Evolutionary conservation across 441 rosid genomes (phyloP).

Genomic region (Brassica hybrid): DNA sequence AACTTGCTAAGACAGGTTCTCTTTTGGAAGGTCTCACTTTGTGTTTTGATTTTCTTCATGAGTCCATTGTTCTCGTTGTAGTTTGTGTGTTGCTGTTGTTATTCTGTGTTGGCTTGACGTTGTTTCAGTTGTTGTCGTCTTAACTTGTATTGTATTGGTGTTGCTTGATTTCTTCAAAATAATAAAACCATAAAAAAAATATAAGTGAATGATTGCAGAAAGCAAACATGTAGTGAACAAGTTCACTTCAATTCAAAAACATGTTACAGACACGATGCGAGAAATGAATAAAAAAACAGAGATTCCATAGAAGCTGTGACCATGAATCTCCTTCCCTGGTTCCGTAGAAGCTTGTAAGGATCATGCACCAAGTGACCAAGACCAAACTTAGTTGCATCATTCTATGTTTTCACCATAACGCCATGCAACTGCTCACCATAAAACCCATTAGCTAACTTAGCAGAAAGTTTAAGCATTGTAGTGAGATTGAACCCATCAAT

Average conservation of each 20-base stretch:
- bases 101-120: constrained; percentile 5
- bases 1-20: constrained; percentile 32
- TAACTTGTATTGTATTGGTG: constrained; percentile 12
- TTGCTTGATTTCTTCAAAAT: constrained; percentile 31
- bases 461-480: constrained; percentile 64
- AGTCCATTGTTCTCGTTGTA: constrained; percentile 20
- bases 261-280: constrained; percentile 12
- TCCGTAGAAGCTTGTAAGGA: too few species aligned
- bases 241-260: constrained; percentile 8
- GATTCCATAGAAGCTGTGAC: constrained; percentile 37
- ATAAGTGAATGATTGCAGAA: constrained; percentile 20
- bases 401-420: constrained; percentile 66
- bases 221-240: constrained; percentile 8
- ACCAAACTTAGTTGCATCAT: constrained; percentile 58
- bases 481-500: constrained; percentile 67
- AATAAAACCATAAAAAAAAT: not conserved
- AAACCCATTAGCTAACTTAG: constrained; percentile 49
- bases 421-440: constrained; percentile 69
- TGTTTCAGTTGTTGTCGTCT: constrained; percentile 20
- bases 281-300: constrained; percentile 7
- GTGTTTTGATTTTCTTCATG: constrained; percentile 25
- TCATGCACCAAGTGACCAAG: too few species aligned
- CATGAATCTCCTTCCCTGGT: constrained; percentile 43
- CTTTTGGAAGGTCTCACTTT: constrained; percentile 15
- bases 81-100: constrained; percentile 19